Base-by-base conservation (phyloP, 306 rosid genomes). In the Prunus davidiana region DNA sequence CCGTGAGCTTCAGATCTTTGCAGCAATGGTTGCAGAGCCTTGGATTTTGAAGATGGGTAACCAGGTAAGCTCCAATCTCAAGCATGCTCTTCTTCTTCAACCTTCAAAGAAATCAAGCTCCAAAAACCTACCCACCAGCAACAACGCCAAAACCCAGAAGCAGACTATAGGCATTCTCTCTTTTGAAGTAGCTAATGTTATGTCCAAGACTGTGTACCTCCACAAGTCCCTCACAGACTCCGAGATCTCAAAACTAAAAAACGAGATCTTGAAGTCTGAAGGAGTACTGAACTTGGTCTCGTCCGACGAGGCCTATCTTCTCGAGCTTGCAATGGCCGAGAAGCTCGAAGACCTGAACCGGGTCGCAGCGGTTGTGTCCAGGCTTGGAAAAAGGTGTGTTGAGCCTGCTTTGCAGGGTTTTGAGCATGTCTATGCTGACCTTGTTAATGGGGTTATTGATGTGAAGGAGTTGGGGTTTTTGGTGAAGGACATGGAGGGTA, bases 41-140 rank as follows among this genome's bases (percentile, higher is more conserved):
- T 95, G 99, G 99, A 78, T 95, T 86, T 82, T 95, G 58, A 95
- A 89, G 90, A 90, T 95, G 91, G 93, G 99, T 32, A 92, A 85
- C 88, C 97, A 95, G 79, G 97, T 95, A 14, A 92, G 97, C 72
- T 49, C 93, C 16, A 95, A 95, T 87, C 87, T 95, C 71, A 95
- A 88, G 80, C 95, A 92, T 50, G 92, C 96, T 28, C 89, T 93
- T 78, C 88, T 89, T 70, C 76, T 88, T 34, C 97, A 95, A 54
- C 71, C 88, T 78, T 80, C 91, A 2, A 73, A 83, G 56, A 95
- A 84, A 79, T 87, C 77, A 38, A 86, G 80, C 82, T 54, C 85
- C 66, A 87, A 78, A 73, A 78, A 60, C 66, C 28, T 69, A 41
- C 84, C 83, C 57, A 75, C 32, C 65, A 24, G 71, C 57, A 75